Evolutionary conservation across 106 monocot species (phyloP).

Genomic region (Agapanthus africanus): DNA sequence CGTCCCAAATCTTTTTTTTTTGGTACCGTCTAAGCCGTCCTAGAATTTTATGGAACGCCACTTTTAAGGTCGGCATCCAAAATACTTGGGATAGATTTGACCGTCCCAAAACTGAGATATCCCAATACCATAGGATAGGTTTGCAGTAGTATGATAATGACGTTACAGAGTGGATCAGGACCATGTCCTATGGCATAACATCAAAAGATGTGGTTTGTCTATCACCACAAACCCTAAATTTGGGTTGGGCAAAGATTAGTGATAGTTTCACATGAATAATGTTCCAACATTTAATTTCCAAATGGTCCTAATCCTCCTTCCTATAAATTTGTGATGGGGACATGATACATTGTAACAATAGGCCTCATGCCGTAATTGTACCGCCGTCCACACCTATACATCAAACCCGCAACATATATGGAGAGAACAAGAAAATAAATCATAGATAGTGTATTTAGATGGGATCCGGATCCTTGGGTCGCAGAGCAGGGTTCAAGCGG

Average conservation of each 20-base stretch:
- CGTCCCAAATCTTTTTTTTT: too few relatives aligned
- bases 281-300: background rate
- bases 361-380: background rate
- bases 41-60: too few relatives aligned
- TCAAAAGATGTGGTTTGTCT: background rate
- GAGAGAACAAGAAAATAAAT: too few relatives aligned
- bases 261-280: background rate
- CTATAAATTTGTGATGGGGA: background rate
- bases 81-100: too few relatives aligned
- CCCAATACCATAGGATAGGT: too few relatives aligned
- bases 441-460: too few relatives aligned
- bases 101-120: too few relatives aligned
- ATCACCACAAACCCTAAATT: background rate
- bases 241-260: background rate
- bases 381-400: background rate
- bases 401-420: too few relatives aligned
- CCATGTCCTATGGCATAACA: background rate
- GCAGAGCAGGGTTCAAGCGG: too few relatives aligned
- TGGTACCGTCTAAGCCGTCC: too few relatives aligned
- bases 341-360: background rate
- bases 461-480: too few relatives aligned
- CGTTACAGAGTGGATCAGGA: background rate
- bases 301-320: background rate
- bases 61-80: too few relatives aligned
- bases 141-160: background rate